Evolutionary conservation across 495 filamentous ascomycete species (phyloP), one percentile per base, ranked within the genome.

Genomic region (Clavariopsis aquatica): DNA sequence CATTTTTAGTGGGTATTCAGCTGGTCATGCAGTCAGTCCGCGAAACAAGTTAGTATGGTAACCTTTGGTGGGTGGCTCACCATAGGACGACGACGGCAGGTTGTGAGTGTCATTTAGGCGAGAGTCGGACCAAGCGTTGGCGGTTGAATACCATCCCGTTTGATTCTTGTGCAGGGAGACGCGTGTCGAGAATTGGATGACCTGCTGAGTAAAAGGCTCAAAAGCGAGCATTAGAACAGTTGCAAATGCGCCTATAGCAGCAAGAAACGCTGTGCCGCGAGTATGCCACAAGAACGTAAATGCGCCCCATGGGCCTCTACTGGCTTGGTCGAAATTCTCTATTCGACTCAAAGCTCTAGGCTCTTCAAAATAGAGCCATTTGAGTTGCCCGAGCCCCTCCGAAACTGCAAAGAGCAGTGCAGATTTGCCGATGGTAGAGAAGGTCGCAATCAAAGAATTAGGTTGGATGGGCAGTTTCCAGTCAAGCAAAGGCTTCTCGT

Each of bases 121-220:
- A 23, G 6, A 7, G 19, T 23, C 19, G 3, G 26, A 28, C 51
- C 24, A 53, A n/a, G 51, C 9, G n/a, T 31, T 1, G 24, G 52
- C 24, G 1, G 27, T 53, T 17, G 15, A 22, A 17, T 38, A 41
- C n/a, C 31, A 23, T 6, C 29, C 28, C 1, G 52, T 41, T 10
- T 41, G 8, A 20, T 23, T 38, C 6, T 24, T 3, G 17, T 19
- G 51, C 1, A 53, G 5, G 19, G 52, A 56, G 2, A 20, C 9
- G 24, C 51, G 51, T 31, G 51, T 53, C 7, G 24, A n/a, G 19
- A 56, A 56, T 41, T 38, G 4, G 19, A 56, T 56, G 5, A 52
- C 31, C 46, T 62, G 63, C 51, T 72, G 68, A 8, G 64, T 52
- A 24, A 70, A 64, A 20, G 68, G 53, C 17, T 72, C 70, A 22